A percentile compares a stretch with the other conserved stretches of the same genome.
These are phyloP conservation scores for Pseudonitzschia delicatissima DNA, from an alignment of 108 stramenopile genomes.

Conservation along the genomic window DNA sequence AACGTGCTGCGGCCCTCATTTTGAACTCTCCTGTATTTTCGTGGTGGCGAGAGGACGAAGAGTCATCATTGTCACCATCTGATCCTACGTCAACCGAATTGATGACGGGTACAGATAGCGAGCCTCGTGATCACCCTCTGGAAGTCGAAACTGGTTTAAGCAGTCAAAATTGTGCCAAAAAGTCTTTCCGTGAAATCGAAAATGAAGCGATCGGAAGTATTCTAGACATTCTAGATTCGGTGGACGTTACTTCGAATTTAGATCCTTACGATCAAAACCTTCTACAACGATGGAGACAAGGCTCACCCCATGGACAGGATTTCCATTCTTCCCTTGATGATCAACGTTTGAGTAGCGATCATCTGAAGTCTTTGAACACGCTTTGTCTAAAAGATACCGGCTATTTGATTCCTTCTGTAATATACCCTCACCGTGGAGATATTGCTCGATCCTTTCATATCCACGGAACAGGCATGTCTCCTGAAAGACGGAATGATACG, in stretches of 20 bases:
- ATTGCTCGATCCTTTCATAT: constrained; percentile 26
- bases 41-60: constrained; percentile 15
- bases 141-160: too few species aligned
- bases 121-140: background rate
- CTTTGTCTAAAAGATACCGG: constrained; percentile 8
- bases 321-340: background rate
- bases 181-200: background rate
- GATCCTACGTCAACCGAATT: too few species aligned
- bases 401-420: constrained; percentile 20
- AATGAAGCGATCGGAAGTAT: constrained; percentile 7
- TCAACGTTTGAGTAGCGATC: background rate
- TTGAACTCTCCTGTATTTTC: constrained; percentile 14
- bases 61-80: background rate
- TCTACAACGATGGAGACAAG: background rate
- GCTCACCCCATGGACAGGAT: background rate
- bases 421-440: constrained; percentile 31
- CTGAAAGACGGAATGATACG: background rate
- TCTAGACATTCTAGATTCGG: constrained; percentile 16
- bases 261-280: background rate
- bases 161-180: too few species aligned
- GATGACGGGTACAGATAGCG: background rate
- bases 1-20: background rate
- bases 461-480: background rate
- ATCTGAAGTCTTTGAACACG: background rate
- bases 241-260: constrained; percentile 12